A percentile compares a stretch with the other conserved stretches of the same genome.
phyloP scores from a whole-genome alignment of 2,329 filamentous ascomycete species.

The Ciborinia camelliae region DNA sequence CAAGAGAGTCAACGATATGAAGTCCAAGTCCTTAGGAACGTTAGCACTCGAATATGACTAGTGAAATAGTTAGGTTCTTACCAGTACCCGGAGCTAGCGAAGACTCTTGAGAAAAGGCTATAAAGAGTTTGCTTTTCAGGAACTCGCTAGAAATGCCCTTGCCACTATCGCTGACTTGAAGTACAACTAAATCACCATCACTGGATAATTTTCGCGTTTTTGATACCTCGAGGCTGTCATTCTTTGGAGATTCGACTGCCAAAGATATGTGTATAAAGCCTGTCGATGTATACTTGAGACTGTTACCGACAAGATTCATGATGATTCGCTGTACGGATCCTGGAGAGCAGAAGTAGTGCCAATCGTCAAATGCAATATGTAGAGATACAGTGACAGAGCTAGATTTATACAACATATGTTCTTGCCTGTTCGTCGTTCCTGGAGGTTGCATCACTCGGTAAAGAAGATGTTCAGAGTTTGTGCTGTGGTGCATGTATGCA shows the following conservation, averaged over 20 bases:
- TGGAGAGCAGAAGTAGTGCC: constrained; percentile 45
- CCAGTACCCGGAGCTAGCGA: constrained; percentile 56
- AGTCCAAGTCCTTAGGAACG: constrained; percentile 46
- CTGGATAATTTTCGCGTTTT: not conserved
- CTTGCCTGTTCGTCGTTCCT: not conserved
- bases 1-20: constrained; percentile 57
- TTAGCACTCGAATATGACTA: not conserved
- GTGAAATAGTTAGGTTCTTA: not conserved
- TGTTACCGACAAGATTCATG: constrained; percentile 60
- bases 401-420: not conserved
- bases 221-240: not conserved
- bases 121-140: constrained; percentile 55
- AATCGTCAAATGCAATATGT: constrained; percentile 20
- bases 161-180: constrained; percentile 57
- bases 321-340: constrained; percentile 49
- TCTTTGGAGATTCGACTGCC: constrained; percentile 9
- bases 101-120: constrained; percentile 60
- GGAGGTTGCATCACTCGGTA: constrained; percentile 14
- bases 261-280: constrained; percentile 46
- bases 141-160: constrained; percentile 61
- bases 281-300: constrained; percentile 54
- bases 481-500: constrained; percentile 14
- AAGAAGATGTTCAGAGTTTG: constrained; percentile 3
- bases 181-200: constrained; percentile 20
- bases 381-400: constrained; percentile 16